Base-by-base conservation (phyloP, 345 rosid genomes). In the Noccaea caerulescens region DNA sequence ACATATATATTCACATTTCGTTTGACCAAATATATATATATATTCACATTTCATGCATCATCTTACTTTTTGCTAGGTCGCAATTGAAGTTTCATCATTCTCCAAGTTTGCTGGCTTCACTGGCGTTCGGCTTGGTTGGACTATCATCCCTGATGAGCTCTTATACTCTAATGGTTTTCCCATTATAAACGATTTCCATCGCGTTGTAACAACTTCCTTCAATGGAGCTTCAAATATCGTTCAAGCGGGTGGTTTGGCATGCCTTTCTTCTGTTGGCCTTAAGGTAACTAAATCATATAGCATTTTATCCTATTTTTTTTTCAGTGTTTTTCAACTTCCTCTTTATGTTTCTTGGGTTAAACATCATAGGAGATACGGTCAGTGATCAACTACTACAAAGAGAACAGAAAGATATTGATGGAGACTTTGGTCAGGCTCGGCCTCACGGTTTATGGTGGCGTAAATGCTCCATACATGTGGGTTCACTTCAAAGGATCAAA, bases 91-190 rank as follows among this genome's bases (percentile, higher is more conserved):
- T 41, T 89, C 94, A 13, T 92, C 98, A 8, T 89, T 89, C 76
- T 89, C 96, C 50, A 92, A 92, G 67, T 85, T 88, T 71, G 92
- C 92, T 30, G 98, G 96, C 10, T 92, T 92, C 82, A 89, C 96
- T 0, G 98, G 98, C 0, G 92, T 89, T 44, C 85, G 98, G 8
- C 94, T 89, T 27, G 98, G 98, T 43, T 92, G 96, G 98, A 84
- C 91, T 0, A 85, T 89, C 43, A 88, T 92, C 42, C 94, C 96
- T 6, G 81, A 86, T 72, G 94, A 89, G 73, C 89, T 92, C 37
- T 55, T 62, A 5, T 92, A 73, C 62, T 85, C 92, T 7, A 84
- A 79, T 62, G 94, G 94, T 2, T 85, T 82, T 65, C 94, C 94
- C 23, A 72, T 89, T 6, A 80, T 83, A 65, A 79, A 84, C 0